A percentile compares a stretch with the other conserved stretches of the same genome.
Evolutionary conservation across 164 flowering plant species (phyloP).

Genomic region (Macadamia tetraphylla): DNA sequence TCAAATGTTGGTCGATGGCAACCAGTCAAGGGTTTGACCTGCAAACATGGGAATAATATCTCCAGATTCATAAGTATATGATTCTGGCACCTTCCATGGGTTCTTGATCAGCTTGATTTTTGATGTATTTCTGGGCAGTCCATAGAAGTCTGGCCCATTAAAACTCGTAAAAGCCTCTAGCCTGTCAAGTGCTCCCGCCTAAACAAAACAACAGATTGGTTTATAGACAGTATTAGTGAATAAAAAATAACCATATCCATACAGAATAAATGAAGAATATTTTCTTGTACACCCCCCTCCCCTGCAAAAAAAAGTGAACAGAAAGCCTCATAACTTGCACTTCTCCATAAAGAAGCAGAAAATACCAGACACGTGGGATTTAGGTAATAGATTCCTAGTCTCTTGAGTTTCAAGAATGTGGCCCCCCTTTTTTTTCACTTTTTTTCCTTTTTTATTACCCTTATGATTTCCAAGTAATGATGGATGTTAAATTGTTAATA

Average conservation of each 20-base stretch:
- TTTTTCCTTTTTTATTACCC: too few species aligned
- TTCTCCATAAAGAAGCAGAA: too few species aligned
- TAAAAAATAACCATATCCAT: neutral
- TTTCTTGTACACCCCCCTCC: neutral
- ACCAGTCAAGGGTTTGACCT: slow-evolving; percentile 84
- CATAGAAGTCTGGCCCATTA: slow-evolving; percentile 96
- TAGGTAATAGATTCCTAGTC: neutral
- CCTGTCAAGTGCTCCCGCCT: slow-evolving; percentile 95
- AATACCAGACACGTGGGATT: too few species aligned
- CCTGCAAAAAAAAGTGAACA: too few species aligned
- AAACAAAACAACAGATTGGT: neutral
- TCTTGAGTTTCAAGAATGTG: neutral
- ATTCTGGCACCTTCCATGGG: slow-evolving; percentile 73
- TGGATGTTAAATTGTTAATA: too few species aligned
- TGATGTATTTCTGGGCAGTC: slow-evolving; percentile 75
- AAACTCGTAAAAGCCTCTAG: slow-evolving; percentile 98
- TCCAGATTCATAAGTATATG: slow-evolving; percentile 54
- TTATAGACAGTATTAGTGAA: neutral
- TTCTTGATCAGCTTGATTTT: slow-evolving; percentile 56
- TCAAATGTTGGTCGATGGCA: slow-evolving; percentile 26
- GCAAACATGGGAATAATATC: slow-evolving; percentile 91
- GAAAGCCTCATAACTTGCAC: too few species aligned
- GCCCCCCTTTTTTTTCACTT: too few species aligned
- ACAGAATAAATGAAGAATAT: neutral
- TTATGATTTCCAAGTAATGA: too few species aligned